phyloP scores from a whole-genome alignment of 202 grass and related monocot species.

The Schoenoplectus tabernaemontani region DNA sequence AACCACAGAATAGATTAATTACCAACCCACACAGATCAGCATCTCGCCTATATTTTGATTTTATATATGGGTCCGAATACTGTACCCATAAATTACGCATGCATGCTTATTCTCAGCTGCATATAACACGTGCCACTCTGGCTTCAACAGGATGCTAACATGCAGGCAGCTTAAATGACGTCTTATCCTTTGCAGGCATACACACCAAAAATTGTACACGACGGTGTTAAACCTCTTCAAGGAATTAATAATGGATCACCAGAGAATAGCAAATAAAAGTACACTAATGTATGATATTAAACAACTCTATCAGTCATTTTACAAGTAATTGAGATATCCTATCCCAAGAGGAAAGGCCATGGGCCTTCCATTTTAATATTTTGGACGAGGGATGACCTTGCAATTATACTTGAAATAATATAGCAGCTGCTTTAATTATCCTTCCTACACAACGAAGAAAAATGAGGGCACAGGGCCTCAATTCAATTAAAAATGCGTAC shows the following conservation, averaged over 20 bases:
- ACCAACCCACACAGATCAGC: too few relatives aligned
- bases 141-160: too few relatives aligned
- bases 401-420: background rate
- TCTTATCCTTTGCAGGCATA: background rate
- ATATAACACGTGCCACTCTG: too few relatives aligned
- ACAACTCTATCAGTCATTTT: background rate
- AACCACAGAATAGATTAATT: too few relatives aligned
- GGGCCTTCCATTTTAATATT: background rate
- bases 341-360: too few relatives aligned
- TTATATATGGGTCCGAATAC: too few relatives aligned
- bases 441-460: slow-evolving; percentile 25
- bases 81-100: too few relatives aligned
- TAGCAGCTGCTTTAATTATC: slow-evolving; percentile 18
- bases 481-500: background rate
- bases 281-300: background rate
- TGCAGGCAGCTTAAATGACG: background rate
- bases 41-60: too few relatives aligned
- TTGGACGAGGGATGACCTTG: background rate
- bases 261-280: background rate
- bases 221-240: background rate
- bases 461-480: background rate
- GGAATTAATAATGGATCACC: background rate
- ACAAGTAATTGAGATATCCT: too few relatives aligned
- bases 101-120: too few relatives aligned
- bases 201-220: background rate